Evolutionary conservation across 306 rosid species (phyloP).

Genomic region (Elaeagnus macrophylla): DNA sequence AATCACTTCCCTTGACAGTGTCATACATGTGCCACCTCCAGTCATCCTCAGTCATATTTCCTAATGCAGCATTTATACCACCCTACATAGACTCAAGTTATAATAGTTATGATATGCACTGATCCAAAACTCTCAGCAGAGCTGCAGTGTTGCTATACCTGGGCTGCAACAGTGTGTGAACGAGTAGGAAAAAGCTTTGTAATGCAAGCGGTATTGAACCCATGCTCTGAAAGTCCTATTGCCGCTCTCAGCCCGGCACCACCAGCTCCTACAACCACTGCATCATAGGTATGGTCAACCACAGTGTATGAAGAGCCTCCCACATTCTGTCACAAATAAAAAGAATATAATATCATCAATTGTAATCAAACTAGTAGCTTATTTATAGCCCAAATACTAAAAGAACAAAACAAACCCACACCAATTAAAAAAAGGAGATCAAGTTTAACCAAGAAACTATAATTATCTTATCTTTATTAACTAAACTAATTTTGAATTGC

Average conservation of each 20-base stretch:
- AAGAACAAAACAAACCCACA: no score
- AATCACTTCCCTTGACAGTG: slow-evolving; percentile 94
- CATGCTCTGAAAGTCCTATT: slow-evolving; percentile 89
- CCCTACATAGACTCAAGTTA: slow-evolving; percentile 58
- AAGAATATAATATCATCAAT: not conserved
- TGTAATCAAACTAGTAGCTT: slow-evolving; percentile 2
- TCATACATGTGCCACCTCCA: slow-evolving; percentile 99
- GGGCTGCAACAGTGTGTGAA: slow-evolving; percentile 98
- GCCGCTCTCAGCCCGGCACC: slow-evolving; percentile 98
- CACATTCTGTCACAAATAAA: slow-evolving; percentile 42
- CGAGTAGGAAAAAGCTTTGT: slow-evolving; percentile 98
- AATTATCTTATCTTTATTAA: no score
- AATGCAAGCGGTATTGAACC: slow-evolving; percentile 92
- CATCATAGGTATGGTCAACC: slow-evolving; percentile 88
- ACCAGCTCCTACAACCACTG: slow-evolving; percentile 91
- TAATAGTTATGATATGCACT: no score
- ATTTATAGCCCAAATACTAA: not conserved
- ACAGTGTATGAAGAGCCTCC: slow-evolving; percentile 59
- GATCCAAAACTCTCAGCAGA: not conserved
- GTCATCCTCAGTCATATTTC: slow-evolving; percentile 86
- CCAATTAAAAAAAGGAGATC: not conserved
- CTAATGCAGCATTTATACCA: slow-evolving; percentile 91
- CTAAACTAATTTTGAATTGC: no score
- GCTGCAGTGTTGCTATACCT: slow-evolving; percentile 34
- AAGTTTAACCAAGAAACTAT: not conserved